Evolutionary conservation across 495 filamentous ascomycete species (phyloP).

Genomic region (Hypoxylon trugodes): DNA sequence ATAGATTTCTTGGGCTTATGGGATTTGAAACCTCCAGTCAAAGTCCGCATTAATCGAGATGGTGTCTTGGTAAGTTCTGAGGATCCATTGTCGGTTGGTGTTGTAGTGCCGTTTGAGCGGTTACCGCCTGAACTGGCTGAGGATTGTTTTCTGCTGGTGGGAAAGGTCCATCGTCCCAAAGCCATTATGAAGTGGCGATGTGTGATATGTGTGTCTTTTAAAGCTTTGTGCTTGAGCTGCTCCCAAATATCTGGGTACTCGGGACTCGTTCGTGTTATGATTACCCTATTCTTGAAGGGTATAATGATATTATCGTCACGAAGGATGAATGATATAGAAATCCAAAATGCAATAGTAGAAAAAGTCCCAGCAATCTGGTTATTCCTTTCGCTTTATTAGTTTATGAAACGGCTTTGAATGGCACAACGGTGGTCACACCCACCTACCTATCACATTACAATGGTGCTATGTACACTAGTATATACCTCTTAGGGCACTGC

Average conservation of each 20-base stretch:
- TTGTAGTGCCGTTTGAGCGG: constrained; percentile 20
- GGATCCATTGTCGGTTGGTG: constrained; percentile 29
- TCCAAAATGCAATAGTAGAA: neutral
- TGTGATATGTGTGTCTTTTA: no score
- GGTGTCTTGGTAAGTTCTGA: constrained; percentile 16
- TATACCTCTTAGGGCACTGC: no score
- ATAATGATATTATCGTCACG: neutral
- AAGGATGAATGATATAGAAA: constrained; percentile 4
- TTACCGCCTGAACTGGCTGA: constrained; percentile 22
- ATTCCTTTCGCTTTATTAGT: constrained; percentile 8
- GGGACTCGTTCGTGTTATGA: neutral
- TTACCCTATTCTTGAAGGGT: neutral
- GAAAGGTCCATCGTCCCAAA: constrained; percentile 33
- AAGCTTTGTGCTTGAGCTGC: neutral
- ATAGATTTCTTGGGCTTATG: constrained; percentile 28
- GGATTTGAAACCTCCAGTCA: constrained; percentile 30
- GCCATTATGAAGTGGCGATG: no score
- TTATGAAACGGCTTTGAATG: constrained; percentile 12
- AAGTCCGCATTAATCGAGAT: constrained; percentile 23
- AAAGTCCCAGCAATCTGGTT: neutral
- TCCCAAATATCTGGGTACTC: neutral
- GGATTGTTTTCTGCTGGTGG: constrained; percentile 31
- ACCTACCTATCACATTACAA: constrained; percentile 18
- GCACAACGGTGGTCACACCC: constrained; percentile 21
- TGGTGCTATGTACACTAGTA: no score